phyloP scores from a whole-genome alignment of 1,284 basidiomycete species.

The Cutaneotrichosporon cutaneum region DNA sequence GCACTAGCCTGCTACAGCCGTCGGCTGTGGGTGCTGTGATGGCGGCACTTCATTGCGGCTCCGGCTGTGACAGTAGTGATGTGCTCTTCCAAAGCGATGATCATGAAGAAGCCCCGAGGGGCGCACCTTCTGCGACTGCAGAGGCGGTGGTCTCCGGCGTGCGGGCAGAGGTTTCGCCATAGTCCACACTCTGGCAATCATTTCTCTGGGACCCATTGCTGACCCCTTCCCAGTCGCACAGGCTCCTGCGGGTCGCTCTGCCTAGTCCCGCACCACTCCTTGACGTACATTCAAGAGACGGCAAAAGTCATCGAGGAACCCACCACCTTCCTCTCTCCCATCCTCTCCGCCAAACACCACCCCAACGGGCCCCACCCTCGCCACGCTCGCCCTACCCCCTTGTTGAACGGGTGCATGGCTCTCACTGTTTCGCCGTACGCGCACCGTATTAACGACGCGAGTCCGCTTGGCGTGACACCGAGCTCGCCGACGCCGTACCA shows the following conservation, averaged over 20 bases:
- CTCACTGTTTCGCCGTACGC: conserved; percentile 26
- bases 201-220: conserved; percentile 11
- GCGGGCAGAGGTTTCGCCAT: not conserved
- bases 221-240: conserved; percentile 5
- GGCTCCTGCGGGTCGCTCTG: not conserved
- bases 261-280: not conserved
- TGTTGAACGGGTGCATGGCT: conserved; percentile 21
- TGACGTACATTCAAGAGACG: not conserved
- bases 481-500: conserved; percentile 19
- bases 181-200: conserved; percentile 11
- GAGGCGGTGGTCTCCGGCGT: not conserved
- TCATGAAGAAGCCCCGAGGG: conserved; percentile 1
- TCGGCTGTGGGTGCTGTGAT: not conserved
- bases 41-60: not conserved
- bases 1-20: not conserved
- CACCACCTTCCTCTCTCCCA: not conserved
- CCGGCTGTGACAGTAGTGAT: not conserved
- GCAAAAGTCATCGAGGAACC: conserved; percentile 8
- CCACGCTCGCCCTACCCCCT: conserved; percentile 1
- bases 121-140: not conserved
- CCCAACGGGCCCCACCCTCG: conserved; percentile 5
- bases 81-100: not conserved
- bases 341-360: not conserved
- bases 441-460: conserved; percentile 19
- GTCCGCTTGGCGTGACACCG: conserved; percentile 20